A percentile compares a stretch with the other conserved stretches of the same genome.
phyloP scores from a whole-genome alignment of 805 yeast species.

The Wickerhamiella siamensis region DNA sequence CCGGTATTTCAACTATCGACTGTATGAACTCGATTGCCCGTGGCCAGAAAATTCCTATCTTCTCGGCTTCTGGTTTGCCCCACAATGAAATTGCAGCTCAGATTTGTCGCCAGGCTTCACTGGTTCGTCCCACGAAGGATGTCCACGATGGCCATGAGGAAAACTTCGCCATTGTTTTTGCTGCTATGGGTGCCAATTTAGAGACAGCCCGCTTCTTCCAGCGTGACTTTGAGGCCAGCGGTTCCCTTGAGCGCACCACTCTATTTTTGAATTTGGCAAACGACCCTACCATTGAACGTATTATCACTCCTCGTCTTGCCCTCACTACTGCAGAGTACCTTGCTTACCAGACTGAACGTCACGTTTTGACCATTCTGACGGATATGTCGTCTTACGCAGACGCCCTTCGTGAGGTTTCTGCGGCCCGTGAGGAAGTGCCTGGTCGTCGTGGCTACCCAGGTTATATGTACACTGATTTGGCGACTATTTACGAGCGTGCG shows the following conservation, averaged over 20 bases:
- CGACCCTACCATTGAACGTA: conserved; percentile 99
- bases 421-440: conserved; percentile 99
- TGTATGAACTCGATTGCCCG: conserved; percentile 99
- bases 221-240: conserved; percentile 98
- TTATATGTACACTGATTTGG: conserved; percentile 99
- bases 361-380: conserved; percentile 91
- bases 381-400: conserved; percentile 99
- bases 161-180: conserved; percentile 96
- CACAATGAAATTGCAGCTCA: conserved; percentile 99
- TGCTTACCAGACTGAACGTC: conserved; percentile 98
- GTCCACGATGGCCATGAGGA: conserved; percentile 99
- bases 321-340: conserved; percentile 96
- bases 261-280: conserved; percentile 94
- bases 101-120: conserved; percentile 98
- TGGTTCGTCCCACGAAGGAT: conserved; percentile 98
- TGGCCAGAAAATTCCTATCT: conserved; percentile 98
- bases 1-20: conserved; percentile 97
- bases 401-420: conserved; percentile 98
- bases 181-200: conserved; percentile 99
- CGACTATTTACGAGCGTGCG: conserved; percentile 98
- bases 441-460: conserved; percentile 99
- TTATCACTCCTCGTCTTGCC: conserved; percentile 97
- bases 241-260: conserved; percentile 94
- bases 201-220: conserved; percentile 97
- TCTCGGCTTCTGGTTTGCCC: conserved; percentile 98